These are phyloP conservation scores for Lupinus albus DNA, from an alignment of 306 rosid species.

Conservation along the genomic window DNA sequence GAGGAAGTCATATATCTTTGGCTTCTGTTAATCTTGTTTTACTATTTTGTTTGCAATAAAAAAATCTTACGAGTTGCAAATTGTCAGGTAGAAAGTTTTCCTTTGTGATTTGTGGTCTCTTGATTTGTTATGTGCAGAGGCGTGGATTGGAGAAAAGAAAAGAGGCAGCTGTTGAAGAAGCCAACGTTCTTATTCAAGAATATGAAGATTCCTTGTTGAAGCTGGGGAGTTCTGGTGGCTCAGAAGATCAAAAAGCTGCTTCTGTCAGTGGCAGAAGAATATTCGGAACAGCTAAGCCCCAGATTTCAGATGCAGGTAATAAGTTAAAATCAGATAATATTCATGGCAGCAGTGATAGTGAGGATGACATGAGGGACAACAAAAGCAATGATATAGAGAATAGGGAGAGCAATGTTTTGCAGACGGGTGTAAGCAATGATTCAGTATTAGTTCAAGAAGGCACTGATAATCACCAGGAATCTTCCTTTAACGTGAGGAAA, in stretches of 20 bases:
- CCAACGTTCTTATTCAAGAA: constrained; percentile 75
- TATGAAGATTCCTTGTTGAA: constrained; percentile 61
- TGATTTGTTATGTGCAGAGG: constrained; percentile 55
- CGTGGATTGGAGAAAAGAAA: constrained; percentile 79
- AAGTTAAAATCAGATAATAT: constrained; percentile 53
- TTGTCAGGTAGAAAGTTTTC: constrained; percentile 22
- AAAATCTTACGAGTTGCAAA: constrained; percentile 21
- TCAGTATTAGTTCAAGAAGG: constrained; percentile 43
- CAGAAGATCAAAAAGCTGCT: constrained; percentile 48
- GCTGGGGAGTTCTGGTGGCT: constrained; percentile 56
- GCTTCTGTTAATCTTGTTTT: constrained; percentile 3
- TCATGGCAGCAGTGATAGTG: constrained; percentile 71
- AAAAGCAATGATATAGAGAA: constrained; percentile 42
- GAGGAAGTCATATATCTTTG: constrained; percentile 1
- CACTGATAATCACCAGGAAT: constrained; percentile 49
- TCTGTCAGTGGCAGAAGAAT: constrained; percentile 75
- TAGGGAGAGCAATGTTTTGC: constrained; percentile 38
- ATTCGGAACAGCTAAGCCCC: constrained; percentile 62
- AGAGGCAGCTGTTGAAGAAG: constrained; percentile 78
- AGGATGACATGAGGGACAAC: constrained; percentile 55
- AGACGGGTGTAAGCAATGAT: constrained; percentile 45
- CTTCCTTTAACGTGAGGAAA: constrained; percentile 68
- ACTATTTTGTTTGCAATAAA: not conserved
- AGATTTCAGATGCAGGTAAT: constrained; percentile 49
- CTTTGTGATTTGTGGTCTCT: constrained; percentile 25